phyloP scores from a whole-genome alignment of 148 eudicot species.

The Salicornia ramosissima region DNA sequence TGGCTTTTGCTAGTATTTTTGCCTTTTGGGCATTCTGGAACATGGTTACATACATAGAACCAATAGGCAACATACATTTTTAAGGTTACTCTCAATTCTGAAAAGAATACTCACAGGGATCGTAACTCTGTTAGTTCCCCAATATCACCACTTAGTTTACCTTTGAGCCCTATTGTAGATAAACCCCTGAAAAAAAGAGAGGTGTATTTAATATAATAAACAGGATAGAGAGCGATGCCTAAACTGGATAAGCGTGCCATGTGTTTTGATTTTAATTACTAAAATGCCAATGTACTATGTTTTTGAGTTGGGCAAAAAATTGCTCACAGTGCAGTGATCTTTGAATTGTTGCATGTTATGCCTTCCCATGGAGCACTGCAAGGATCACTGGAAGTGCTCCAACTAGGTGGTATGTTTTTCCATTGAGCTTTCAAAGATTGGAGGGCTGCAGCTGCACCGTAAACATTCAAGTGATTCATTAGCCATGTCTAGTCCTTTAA shows the following conservation, averaged over 20 bases:
- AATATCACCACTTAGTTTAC: slow-evolving; percentile 70
- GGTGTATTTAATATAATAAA: background rate
- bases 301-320: background rate
- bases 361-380: slow-evolving; percentile 84
- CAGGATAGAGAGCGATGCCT: background rate
- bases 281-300: too few relatives aligned
- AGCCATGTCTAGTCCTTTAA: background rate
- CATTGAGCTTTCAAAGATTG: slow-evolving; percentile 62
- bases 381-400: slow-evolving; percentile 73
- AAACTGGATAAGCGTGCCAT: too few relatives aligned
- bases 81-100: background rate
- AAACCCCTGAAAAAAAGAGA: slow-evolving; percentile 45
- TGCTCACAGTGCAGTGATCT: slow-evolving; percentile 68
- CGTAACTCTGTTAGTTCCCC: slow-evolving; percentile 66
- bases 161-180: slow-evolving; percentile 78
- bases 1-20: background rate
- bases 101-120: slow-evolving; percentile 55
- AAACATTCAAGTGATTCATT: background rate
- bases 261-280: too few relatives aligned
- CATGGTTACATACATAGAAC: background rate
- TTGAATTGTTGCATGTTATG: slow-evolving; percentile 60
- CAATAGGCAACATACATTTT: background rate
- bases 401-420: slow-evolving; percentile 72
- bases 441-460: slow-evolving; percentile 54
- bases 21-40: background rate